Conservation (phyloP, 768 basidiomycete species). For the Holtermanniella nyarrowii region DNA sequence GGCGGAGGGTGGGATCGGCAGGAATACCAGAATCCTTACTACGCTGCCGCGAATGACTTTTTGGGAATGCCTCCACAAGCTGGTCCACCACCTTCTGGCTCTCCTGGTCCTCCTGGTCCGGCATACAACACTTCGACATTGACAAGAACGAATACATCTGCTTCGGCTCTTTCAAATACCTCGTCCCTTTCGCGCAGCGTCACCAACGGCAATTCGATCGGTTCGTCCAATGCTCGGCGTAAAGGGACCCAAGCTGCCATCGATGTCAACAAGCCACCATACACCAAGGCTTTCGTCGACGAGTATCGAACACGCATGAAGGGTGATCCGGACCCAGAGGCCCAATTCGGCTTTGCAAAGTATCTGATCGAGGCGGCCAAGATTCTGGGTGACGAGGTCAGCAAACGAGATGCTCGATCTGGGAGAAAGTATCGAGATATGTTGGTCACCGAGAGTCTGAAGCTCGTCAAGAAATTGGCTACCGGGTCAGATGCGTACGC, state of each 20-base stretch:
- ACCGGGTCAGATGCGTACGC: conserved; percentile 69
- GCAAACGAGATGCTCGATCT: conserved; percentile 46
- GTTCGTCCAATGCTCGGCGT: conserved; percentile 35
- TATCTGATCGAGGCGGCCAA: conserved; percentile 97
- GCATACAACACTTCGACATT: conserved; percentile 13
- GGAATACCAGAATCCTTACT: conserved; percentile 39
- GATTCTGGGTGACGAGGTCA: conserved; percentile 52
- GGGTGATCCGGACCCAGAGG: conserved; percentile 93
- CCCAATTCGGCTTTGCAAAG: conserved; percentile 95
- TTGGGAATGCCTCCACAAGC: conserved; percentile 31
- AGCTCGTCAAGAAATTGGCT: conserved; percentile 82
- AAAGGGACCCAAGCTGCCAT: conserved; percentile 36
- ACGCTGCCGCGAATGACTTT: conserved; percentile 38
- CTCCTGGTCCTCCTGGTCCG: not conserved
- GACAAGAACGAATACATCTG: conserved; percentile 28
- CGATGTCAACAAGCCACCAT: conserved; percentile 50
- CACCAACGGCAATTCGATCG: conserved; percentile 36
- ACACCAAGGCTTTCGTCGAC: conserved; percentile 92
- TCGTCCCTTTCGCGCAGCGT: conserved; percentile 32
- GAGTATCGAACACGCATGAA: conserved; percentile 96
- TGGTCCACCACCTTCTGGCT: conserved; percentile 2
- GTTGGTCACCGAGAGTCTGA: conserved; percentile 76
- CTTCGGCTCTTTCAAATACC: conserved; percentile 23
- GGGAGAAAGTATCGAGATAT: conserved; percentile 85
- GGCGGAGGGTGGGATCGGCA: conserved; percentile 12